A percentile compares a stretch with the other conserved stretches of the same genome.
Conservation (phyloP, 352 stramenopile genomes). For the Phytophthora pisi region DNA sequence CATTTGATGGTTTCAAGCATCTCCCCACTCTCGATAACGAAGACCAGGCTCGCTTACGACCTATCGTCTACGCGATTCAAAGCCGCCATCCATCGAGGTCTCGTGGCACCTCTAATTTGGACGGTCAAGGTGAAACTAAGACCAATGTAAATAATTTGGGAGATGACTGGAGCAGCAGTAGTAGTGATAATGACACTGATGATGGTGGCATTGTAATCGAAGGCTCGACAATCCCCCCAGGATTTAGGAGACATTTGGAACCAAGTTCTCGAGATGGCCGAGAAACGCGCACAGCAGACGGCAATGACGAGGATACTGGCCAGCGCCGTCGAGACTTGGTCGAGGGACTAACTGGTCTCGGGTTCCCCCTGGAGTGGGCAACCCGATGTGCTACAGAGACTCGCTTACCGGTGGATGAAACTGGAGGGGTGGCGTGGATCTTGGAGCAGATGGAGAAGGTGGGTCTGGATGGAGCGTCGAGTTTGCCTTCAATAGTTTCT, state of each 20-base stretch:
- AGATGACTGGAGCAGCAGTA: slow-evolving; percentile 23
- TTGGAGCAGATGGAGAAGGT: slow-evolving; percentile 91
- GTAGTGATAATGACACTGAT: slow-evolving; percentile 31
- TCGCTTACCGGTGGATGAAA: slow-evolving; percentile 54
- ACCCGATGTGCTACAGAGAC: slow-evolving; percentile 66
- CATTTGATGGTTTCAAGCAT: slow-evolving; percentile 39
- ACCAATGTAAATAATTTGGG: neutral
- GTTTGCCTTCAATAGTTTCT: neutral
- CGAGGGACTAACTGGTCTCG: slow-evolving; percentile 79
- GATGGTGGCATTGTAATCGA: slow-evolving; percentile 25
- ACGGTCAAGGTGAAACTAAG: neutral
- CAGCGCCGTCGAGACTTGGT: slow-evolving; percentile 61
- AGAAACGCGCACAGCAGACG: slow-evolving; percentile 12
- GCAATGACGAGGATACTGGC: slow-evolving; percentile 14
- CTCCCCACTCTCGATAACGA: slow-evolving; percentile 44
- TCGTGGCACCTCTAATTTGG: neutral
- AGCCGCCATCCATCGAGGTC: neutral
- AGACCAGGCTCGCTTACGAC: slow-evolving; percentile 51
- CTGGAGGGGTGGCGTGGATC: slow-evolving; percentile 86
- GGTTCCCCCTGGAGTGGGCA: slow-evolving; percentile 85
- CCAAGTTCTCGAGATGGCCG: slow-evolving; percentile 6
- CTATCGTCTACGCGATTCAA: slow-evolving; percentile 37
- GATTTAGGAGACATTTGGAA: neutral
- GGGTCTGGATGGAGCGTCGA: slow-evolving; percentile 9
- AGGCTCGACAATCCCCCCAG: neutral